phyloP scores from a whole-genome alignment of 768 basidiomycete species.

The Boletus rubroflammeus region DNA sequence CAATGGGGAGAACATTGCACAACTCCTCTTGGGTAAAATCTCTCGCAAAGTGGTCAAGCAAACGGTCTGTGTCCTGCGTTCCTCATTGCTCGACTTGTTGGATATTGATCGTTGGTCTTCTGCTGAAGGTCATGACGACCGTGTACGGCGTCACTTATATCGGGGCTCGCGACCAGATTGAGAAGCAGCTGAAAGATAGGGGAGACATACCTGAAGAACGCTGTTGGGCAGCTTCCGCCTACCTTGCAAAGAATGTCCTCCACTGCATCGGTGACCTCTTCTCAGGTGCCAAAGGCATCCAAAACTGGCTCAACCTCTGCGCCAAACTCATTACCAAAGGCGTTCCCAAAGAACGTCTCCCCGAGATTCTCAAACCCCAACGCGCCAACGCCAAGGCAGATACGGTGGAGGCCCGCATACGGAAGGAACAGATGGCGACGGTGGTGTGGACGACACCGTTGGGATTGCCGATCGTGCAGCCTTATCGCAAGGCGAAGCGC shows the following conservation, averaged over 20 bases:
- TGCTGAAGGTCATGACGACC: conserved; percentile 87
- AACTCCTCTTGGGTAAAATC: conserved; percentile 69
- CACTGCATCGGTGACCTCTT: conserved; percentile 88
- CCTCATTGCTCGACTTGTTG: background rate
- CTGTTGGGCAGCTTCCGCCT: conserved; percentile 71
- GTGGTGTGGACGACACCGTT: conserved; percentile 97
- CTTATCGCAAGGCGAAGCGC: conserved; percentile 79
- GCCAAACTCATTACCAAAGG: conserved; percentile 86
- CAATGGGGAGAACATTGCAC: conserved; percentile 51
- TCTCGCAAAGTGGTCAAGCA: conserved; percentile 96
- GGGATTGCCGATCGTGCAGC: conserved; percentile 95
- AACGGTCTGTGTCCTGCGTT: conserved; percentile 53
- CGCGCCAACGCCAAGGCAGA: conserved; percentile 10
- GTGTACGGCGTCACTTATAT: conserved; percentile 97
- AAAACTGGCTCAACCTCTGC: conserved; percentile 82
- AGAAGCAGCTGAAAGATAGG: conserved; percentile 77
- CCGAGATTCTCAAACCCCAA: conserved; percentile 35
- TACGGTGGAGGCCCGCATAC: conserved; percentile 41
- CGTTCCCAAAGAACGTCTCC: conserved; percentile 67
- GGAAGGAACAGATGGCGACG: conserved; percentile 90
- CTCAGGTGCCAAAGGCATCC: conserved; percentile 86
- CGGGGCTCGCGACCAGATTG: conserved; percentile 93
- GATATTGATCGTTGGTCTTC: background rate
- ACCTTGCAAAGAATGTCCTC: conserved; percentile 78
- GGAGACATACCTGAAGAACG: conserved; percentile 68